Conservation (phyloP, 108 stramenopile genomes). For the Mayamaea pseudoterrestris region DNA sequence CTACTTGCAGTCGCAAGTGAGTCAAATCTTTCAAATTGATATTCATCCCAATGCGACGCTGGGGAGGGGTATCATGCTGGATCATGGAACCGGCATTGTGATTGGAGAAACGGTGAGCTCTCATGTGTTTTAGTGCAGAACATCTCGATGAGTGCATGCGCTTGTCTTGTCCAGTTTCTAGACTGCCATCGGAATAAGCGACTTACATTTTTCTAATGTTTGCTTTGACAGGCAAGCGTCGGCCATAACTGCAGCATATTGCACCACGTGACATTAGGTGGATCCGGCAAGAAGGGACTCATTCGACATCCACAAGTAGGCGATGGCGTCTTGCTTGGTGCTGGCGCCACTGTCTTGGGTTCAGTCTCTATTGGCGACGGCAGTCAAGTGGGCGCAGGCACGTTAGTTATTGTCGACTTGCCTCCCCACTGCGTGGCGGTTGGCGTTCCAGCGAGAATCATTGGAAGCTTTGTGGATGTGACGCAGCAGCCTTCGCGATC, state of each 20-base stretch:
- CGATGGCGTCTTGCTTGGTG: constrained; percentile 55
- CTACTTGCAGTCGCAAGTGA: constrained; percentile 64
- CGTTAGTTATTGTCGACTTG: constrained; percentile 37
- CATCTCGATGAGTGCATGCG: neutral
- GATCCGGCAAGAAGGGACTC: constrained; percentile 54
- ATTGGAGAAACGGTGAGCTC: constrained; percentile 79
- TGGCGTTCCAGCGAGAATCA: constrained; percentile 40
- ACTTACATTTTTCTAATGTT: neutral
- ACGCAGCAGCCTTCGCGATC: constrained; percentile 45
- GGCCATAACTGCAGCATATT: constrained; percentile 73
- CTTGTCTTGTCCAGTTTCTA: constrained; percentile 1
- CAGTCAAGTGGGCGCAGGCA: constrained; percentile 39
- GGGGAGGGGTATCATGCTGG: constrained; percentile 66
- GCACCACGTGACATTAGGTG: constrained; percentile 76
- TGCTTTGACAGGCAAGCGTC: too few relatives aligned
- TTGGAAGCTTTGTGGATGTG: constrained; percentile 43
- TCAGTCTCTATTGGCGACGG: constrained; percentile 35
- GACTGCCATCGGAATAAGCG: neutral
- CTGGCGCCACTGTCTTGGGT: constrained; percentile 34
- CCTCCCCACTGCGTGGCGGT: constrained; percentile 25
- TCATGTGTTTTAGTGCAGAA: neutral
- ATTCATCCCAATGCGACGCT: constrained; percentile 75
- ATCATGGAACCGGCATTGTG: constrained; percentile 85
- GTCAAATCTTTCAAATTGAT: constrained; percentile 65
- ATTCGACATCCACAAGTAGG: constrained; percentile 84